Evolutionary conservation across 176 grass and related monocot genomes (phyloP), one percentile per base, ranked within the genome.

Genomic region (Canna indica): DNA sequence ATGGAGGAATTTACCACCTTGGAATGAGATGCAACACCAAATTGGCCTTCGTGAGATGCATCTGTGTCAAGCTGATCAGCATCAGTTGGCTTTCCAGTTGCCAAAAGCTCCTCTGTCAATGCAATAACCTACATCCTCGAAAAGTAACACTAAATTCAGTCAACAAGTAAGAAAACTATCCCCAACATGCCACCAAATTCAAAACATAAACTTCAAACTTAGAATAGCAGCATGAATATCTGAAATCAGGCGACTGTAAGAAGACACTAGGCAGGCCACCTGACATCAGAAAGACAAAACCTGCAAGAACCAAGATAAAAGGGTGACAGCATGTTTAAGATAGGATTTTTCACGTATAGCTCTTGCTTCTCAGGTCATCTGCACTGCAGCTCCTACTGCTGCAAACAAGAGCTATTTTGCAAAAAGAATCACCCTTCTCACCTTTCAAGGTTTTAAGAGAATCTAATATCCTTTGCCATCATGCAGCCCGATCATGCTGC

Each of bases 291-390:
- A 35, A 85, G 77, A 85, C n/a, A 68, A 58, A 80, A 91, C 85
- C 89, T 91, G 89, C 89, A 91, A 83, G 46, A 91, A 91, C 82
- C 77, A 91, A 87, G 89, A 83, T 85, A 88, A 85, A 70, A 84
- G 81, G 77, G 85, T 91, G 82, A 91, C 85, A 80, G 85, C 75
- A 80, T 91, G 71, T 64, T 63, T 67, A 58, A 88, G 66, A 56
- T 75, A 85, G 41, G 73, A 83, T 74, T 17, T 71, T 78, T 81
- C 52, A 61, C 70, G 70, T 62, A 50, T 60, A 73, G 46, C 78
- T 71, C 46, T 62, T 86, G 75, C 10, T 79, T 60, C 34, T 56
- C 31, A 38, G 32, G 50, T 52, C 66, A 82, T 74, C 67, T 85
- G 67, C 58, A 74, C 72, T 75, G 76, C 25, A 58, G 22, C 56